phyloP scores from a whole-genome alignment of 1,284 basidiomycete species.

The Chondrostereum purpureum region DNA sequence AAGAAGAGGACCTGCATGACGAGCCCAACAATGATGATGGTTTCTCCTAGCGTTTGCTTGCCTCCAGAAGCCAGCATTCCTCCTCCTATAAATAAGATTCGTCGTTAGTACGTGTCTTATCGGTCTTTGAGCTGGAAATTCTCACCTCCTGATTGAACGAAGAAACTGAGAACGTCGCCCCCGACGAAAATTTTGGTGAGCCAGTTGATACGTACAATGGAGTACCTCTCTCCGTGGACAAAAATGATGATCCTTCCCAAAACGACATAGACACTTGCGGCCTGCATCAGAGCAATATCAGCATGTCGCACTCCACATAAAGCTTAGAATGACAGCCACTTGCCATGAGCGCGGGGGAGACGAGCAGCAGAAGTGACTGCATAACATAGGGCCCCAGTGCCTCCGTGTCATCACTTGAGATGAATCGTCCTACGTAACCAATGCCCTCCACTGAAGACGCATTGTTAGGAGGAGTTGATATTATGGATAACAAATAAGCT shows the following conservation, averaged over 20 bases:
- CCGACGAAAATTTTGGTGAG: constrained; percentile 6
- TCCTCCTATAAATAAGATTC: background rate
- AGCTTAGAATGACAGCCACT: background rate
- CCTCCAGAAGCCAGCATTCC: background rate
- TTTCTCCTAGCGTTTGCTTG: background rate
- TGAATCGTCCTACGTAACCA: constrained; percentile 1
- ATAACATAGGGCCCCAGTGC: constrained; percentile 1
- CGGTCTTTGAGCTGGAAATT: too few species aligned
- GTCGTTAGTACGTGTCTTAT: background rate
- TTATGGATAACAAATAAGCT: too few species aligned
- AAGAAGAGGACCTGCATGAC: background rate
- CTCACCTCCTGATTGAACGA: constrained; percentile 2
- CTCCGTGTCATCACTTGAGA: background rate
- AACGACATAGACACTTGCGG: constrained; percentile 8
- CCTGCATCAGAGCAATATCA: background rate
- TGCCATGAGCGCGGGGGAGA: constrained; percentile 6
- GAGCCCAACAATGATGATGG: constrained; percentile 3
- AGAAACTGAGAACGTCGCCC: constrained; percentile 8
- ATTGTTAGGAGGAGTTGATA: too few species aligned
- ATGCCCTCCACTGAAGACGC: background rate
- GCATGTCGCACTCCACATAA: too few species aligned
- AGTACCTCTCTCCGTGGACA: constrained; percentile 3
- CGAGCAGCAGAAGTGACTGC: constrained; percentile 1
- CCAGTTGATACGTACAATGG: constrained; percentile 4
- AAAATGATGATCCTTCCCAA: constrained; percentile 5